These are phyloP conservation scores for Hypoxylon fragiforme DNA, from an alignment of 495 filamentous ascomycete species.

Conservation along the genomic window DNA sequence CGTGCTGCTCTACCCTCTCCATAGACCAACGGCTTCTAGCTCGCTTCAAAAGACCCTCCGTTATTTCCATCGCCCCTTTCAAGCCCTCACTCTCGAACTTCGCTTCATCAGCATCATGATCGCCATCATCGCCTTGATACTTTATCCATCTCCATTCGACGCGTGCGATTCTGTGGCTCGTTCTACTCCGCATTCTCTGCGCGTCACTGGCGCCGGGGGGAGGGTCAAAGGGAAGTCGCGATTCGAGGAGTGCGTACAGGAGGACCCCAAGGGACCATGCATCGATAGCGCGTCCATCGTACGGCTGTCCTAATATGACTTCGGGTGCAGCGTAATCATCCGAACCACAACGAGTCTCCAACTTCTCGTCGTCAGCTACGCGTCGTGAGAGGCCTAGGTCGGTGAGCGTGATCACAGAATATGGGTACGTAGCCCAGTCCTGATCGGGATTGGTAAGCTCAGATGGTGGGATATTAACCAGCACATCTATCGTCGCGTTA, in stretches of 20 bases:
- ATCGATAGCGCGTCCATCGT: conserved; percentile 90
- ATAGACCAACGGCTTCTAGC: conserved; percentile 73
- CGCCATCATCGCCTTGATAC: conserved; percentile 72
- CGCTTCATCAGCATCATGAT: conserved; percentile 51
- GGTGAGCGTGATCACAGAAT: conserved; percentile 83
- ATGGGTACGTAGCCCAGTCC: conserved; percentile 72
- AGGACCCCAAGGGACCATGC: conserved; percentile 95
- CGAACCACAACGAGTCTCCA: conserved; percentile 88
- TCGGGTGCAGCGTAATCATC: conserved; percentile 98
- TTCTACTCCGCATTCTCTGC: conserved; percentile 70
- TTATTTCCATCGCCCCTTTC: conserved; percentile 73
- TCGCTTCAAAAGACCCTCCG: conserved; percentile 81
- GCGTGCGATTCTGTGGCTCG: conserved; percentile 89
- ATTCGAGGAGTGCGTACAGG: conserved; percentile 91
- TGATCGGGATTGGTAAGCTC: conserved; percentile 46
- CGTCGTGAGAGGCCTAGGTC: conserved; percentile 89
- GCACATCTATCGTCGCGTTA: conserved; percentile 66
- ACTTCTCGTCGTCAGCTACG: conserved; percentile 74
- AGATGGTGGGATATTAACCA: conserved; percentile 75
- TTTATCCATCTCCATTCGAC: conserved; percentile 93
- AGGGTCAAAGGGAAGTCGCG: conserved; percentile 88
- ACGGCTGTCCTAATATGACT: conserved; percentile 90
- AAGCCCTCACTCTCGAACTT: conserved; percentile 62
- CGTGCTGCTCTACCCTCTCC: conserved; percentile 66
- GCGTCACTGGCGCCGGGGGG: conserved; percentile 71